Conservation (phyloP, 2,329 filamentous ascomycete species). For the Sclerotinia nivalis region DNA sequence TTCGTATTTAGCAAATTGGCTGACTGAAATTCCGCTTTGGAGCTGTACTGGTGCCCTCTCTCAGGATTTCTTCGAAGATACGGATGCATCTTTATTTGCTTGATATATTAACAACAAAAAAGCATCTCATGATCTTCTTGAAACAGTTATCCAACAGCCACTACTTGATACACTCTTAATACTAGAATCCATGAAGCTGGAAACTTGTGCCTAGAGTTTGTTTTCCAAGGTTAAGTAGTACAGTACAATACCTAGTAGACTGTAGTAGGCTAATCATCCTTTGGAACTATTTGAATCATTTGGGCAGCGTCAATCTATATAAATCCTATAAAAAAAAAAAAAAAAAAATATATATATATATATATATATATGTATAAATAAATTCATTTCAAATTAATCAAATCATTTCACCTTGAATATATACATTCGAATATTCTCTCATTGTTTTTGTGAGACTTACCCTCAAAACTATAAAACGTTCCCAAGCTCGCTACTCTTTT, state of each 20-base stretch:
- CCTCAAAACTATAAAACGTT: neutral
- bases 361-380: neutral
- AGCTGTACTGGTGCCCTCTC: neutral
- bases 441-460: neutral
- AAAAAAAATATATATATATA: neutral
- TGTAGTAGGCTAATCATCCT: neutral
- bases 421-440: neutral
- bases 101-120: neutral
- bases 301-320: neutral
- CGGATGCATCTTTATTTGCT: neutral
- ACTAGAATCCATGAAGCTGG: neutral
- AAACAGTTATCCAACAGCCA: neutral
- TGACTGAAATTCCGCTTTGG: neutral
- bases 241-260: neutral
- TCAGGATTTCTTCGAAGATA: neutral
- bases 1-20: neutral
- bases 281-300: neutral
- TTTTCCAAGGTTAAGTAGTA: neutral
- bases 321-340: neutral
- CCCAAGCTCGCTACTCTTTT: constrained; percentile 7
- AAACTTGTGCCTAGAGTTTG: neutral
- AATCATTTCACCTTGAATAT: neutral
- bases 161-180: too few species aligned
- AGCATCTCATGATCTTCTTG: neutral
- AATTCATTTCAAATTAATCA: neutral